Percentiles rank a stretch among this genome's conserved stretches.
Conservation (phyloP, 345 rosid genomes). For the Salix exigua region DNA sequence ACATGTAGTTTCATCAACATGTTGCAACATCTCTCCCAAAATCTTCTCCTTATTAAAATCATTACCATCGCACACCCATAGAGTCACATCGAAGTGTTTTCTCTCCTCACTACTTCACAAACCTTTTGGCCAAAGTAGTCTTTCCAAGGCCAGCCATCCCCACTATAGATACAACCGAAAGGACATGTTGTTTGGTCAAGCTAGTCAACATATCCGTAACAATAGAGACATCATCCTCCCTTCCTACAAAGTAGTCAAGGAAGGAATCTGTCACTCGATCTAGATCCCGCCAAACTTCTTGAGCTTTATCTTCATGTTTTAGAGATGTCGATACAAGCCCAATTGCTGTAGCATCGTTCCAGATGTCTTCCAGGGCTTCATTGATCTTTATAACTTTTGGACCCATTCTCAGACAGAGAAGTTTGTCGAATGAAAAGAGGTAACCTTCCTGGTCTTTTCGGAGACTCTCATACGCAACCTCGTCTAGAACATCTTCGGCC, state of each 20-base stretch:
- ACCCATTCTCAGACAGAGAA: not conserved
- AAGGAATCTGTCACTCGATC: not conserved
- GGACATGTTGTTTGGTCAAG: not conserved
- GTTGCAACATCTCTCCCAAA: conserved; percentile 11
- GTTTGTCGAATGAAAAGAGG: not conserved
- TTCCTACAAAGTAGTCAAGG: conserved; percentile 12
- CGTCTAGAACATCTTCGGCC: conserved; percentile 1
- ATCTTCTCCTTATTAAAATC: not conserved
- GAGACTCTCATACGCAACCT: not conserved
- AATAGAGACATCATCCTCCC: conserved; percentile 8
- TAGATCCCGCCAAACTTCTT: too few relatives aligned
- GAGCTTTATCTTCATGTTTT: too few relatives aligned
- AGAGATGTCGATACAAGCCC: too few relatives aligned
- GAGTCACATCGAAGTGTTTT: not conserved
- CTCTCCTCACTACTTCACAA: not conserved
- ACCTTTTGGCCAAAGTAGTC: conserved; percentile 16
- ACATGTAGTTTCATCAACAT: not conserved
- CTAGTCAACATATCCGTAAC: not conserved
- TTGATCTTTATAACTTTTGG: not conserved
- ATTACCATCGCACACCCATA: conserved; percentile 15
- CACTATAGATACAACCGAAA: conserved; percentile 7
- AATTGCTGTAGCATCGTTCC: fast-evolving
- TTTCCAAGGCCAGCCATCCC: conserved; percentile 34
- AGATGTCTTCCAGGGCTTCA: not conserved
- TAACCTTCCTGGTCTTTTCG: not conserved